Evolutionary conservation across 352 stramenopile genomes (phyloP), one percentile per base, ranked within the genome.

Genomic region (Phytophthora citrophthora): DNA sequence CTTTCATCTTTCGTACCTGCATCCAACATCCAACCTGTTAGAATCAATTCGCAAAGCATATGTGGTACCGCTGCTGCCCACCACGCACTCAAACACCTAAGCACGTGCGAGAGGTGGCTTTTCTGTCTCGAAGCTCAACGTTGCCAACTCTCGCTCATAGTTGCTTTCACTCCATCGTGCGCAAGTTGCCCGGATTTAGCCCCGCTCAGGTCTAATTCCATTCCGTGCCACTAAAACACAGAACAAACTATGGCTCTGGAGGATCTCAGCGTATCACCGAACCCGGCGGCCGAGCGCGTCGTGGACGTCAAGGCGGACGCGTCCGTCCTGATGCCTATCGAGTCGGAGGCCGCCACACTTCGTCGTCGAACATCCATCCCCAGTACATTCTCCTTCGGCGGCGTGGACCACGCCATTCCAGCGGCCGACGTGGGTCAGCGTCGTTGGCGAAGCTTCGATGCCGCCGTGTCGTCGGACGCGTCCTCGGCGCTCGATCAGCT

Each of bases 351-450:
- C 1, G 54, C 54, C 7, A 65, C 70, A 13, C 24, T 72, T 10
- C 72, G 79, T 0, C 80, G 83, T 1, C 83, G 83, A 31, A 88
- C 83, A 18, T 90, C 81, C 36, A 89, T 92, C 52, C 83, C 83
- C 31, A 74, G 79, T 50, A 83, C 76, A 6, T 90, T 89, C 57
- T 74, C 74, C 9, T 83, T 71, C 53, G 72, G 64, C 18, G 71
- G 59, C 12, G 52, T 72, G 15, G 62, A 75, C 29, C 68, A 64
- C 41, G 49, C 56, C 6, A 55, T 70, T 11, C 62, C 74, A 23
- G 40, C 55, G 2, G 26, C 49, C 3, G 36, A 57, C 5, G 45
- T 55, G 11, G 55, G 70, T n/a, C 79, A 85, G 64, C 79, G 81
- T 5, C 79, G 81, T 8, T 89, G 77, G 76, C 81, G 79, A 49